Base-by-base conservation (phyloP, 2,329 filamentous ascomycete species). In the Paraphoma sp. region DNA sequence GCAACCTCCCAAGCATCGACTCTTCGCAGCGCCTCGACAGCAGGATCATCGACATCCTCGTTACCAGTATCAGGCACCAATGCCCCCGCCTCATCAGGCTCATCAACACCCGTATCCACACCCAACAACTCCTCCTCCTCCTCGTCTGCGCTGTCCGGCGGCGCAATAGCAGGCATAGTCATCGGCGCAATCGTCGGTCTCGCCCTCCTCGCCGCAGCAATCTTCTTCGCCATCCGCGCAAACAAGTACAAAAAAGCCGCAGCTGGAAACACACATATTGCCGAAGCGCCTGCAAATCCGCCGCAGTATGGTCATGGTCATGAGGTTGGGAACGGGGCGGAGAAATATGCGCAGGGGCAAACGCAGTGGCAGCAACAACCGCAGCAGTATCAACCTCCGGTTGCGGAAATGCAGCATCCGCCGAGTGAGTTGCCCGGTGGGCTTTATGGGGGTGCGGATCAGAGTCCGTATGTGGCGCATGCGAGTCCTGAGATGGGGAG, bases 81-180 rank as follows among this genome's bases (percentile, higher is more conserved):
- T 16, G 16, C 8, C 10, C 14, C 40, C 14, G 40, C 40, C 8
- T 42, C 40, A 11, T 36, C 33, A 36, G 14, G 33, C 33, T 36
- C 33, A 10, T 36, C 33, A 36, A 36, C 33, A 36, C n/a, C 16
- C 40, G 14, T 16, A 8, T n/a, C 40, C 40, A 16, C 40, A 38
- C 6, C 30, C 9, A 31, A 12, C 14, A 23, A 30, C 10, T 29
- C 33, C n/a, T 49, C 47, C n/a, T 10, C 33, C 4, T 48, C 18
- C 6, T 23, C 33, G 14, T 48, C 46, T 29, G 31, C 17, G 8
- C 16, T 56, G 1, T 56, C 56, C 10, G 18, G 56, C 31, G 57
- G 61, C 29, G 45, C 54, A 11, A 68, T 70, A 42, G 62, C 60
- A 17, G 64, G 61, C 28, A 59, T 64, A 11, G 51, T 53, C 6